These are phyloP conservation scores for Ceratocystis destructans DNA, from an alignment of 2,329 filamentous ascomycete species.

Conservation along the genomic window DNA sequence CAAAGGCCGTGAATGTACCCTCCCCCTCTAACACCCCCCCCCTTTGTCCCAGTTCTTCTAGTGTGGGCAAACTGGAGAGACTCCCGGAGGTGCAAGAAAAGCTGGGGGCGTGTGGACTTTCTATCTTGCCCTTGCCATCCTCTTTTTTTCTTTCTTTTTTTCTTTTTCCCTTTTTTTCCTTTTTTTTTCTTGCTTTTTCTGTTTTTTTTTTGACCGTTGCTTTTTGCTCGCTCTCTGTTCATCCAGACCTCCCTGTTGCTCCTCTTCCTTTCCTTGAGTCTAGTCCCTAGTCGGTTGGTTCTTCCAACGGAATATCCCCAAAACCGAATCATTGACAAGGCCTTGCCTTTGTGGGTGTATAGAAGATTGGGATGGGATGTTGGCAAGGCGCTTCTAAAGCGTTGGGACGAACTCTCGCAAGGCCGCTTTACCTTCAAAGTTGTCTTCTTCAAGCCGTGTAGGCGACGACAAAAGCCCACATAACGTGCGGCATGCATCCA, in stretches of 20 bases:
- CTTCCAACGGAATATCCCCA: neutral
- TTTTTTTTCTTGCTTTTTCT: neutral
- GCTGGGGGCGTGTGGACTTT: neutral
- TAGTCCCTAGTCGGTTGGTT: neutral
- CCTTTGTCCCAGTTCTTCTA: neutral
- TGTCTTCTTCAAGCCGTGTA: neutral
- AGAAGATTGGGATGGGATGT: neutral
- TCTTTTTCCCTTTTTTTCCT: neutral
- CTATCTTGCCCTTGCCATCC: neutral
- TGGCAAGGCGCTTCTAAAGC: neutral
- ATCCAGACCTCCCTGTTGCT: neutral
- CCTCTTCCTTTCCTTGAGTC: neutral
- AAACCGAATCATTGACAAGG: neutral
- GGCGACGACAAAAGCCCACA: neutral
- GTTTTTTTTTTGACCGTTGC: neutral
- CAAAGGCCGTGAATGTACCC: neutral
- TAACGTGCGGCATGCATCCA: neutral
- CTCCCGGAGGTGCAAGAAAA: conserved; percentile 3
- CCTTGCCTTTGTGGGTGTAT: neutral
- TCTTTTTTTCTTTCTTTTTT: neutral
- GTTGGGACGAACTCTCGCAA: neutral
- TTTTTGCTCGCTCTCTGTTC: neutral
- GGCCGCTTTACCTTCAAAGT: neutral
- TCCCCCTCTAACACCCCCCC: neutral
- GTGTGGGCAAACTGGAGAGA: neutral